Conservation (phyloP, 179 eudicot genomes). For the Silene vulgaris region DNA sequence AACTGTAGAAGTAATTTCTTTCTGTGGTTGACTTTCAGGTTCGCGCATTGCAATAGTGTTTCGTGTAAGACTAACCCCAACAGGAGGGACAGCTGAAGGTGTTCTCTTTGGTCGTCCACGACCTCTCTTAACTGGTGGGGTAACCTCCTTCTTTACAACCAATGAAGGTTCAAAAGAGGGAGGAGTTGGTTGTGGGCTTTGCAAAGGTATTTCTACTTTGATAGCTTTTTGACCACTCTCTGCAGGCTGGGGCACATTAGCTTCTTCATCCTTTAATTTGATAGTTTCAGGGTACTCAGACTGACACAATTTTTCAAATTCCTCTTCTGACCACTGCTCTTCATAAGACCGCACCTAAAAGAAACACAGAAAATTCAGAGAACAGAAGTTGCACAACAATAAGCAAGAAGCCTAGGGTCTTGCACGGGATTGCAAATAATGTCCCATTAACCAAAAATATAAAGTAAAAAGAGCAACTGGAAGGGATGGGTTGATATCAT, state of each 20-base stretch:
- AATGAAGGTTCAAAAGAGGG: slow-evolving; percentile 22
- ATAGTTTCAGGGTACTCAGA: slow-evolving; percentile 61
- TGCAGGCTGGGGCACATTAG: slow-evolving; percentile 30
- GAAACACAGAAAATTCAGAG: slow-evolving; percentile 12
- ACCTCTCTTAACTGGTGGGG: slow-evolving; percentile 71
- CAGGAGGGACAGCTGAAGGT: slow-evolving; percentile 28
- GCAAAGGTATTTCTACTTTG: slow-evolving; percentile 31
- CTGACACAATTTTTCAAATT: slow-evolving; percentile 88
- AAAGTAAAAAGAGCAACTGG: not conserved
- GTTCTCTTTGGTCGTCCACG: slow-evolving; percentile 90
- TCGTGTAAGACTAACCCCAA: slow-evolving; percentile 28
- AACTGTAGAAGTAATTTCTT: slow-evolving; percentile 24
- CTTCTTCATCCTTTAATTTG: slow-evolving; percentile 42
- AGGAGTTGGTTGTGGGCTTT: slow-evolving; percentile 19
- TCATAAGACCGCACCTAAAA: slow-evolving; percentile 89
- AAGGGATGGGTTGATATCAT: slow-evolving; percentile 8
- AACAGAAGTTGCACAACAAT: not conserved
- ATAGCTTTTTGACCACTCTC: slow-evolving; percentile 28
- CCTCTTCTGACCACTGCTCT: slow-evolving; percentile 98
- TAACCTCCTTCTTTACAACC: slow-evolving; percentile 38
- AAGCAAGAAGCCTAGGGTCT: slow-evolving; percentile 1
- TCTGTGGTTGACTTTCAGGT: slow-evolving; percentile 25
- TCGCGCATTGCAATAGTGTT: slow-evolving; percentile 26
- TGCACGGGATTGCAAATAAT: not conserved
- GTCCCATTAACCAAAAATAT: not conserved